Conservation (phyloP, 257 asterid genomes). For the Nicotiana sylvestris region DNA sequence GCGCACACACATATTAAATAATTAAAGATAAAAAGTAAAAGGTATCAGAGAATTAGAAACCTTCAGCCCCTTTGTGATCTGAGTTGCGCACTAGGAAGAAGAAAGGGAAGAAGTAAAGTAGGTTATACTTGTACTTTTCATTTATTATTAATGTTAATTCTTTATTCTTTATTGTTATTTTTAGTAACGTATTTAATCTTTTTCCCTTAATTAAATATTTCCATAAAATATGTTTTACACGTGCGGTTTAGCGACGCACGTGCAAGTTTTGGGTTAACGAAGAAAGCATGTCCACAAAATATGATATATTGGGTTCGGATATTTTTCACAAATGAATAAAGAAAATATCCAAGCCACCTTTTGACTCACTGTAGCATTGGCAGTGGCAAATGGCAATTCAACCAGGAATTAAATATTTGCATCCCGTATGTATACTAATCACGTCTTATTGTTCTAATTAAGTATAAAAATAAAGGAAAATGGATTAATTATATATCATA, state of each 20-base stretch:
- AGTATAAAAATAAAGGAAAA: no score
- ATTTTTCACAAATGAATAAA: not conserved
- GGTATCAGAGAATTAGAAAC: not conserved
- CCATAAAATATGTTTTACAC: not conserved
- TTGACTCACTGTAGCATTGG: not conserved
- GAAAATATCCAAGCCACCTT: not conserved
- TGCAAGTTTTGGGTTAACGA: not conserved
- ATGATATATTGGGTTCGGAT: constrained; percentile 1
- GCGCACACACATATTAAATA: not conserved
- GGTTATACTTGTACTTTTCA: constrained; percentile 4
- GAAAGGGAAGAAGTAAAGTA: constrained; percentile 6
- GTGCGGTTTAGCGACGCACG: not conserved
- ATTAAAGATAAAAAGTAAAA: not conserved
- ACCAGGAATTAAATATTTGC: no score
- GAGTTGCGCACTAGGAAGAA: not conserved
- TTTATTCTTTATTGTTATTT: not conserved
- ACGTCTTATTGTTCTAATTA: no score
- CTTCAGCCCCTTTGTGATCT: constrained; percentile 9
- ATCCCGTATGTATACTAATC: no score
- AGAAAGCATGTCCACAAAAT: constrained; percentile 4
- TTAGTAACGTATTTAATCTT: not conserved
- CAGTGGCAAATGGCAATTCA: not conserved
- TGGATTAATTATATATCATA: no score
- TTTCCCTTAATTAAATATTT: not conserved
- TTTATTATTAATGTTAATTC: not conserved